Evolutionary conservation across 208 protist genomes (phyloP).

Genomic region (Porcisia deanei): DNA sequence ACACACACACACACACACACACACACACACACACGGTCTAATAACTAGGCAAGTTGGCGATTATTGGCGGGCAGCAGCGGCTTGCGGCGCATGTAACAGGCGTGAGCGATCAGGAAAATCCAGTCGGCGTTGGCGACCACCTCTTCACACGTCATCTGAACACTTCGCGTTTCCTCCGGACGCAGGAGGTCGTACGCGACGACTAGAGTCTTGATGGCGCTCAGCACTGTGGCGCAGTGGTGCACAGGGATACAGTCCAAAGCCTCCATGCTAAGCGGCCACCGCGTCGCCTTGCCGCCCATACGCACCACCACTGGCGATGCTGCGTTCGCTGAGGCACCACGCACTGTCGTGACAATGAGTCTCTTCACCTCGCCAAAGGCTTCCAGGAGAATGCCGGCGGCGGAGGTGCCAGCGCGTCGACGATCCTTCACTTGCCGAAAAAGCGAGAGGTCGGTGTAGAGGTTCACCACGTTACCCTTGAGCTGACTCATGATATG

Average conservation of each 20-base stretch:
- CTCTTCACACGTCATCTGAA: slow-evolving; percentile 62
- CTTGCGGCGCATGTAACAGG: slow-evolving; percentile 72
- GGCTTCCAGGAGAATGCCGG: slow-evolving; percentile 78
- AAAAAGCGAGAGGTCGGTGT: slow-evolving; percentile 84
- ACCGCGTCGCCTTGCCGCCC: slow-evolving; percentile 41
- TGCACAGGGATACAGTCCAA: slow-evolving; percentile 76
- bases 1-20: slow-evolving; percentile 16
- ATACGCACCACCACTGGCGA: slow-evolving; percentile 11
- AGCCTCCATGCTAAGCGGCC: slow-evolving; percentile 68
- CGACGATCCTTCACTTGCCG: slow-evolving; percentile 75
- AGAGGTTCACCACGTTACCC: slow-evolving; percentile 84
- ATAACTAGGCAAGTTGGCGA: slow-evolving; percentile 23
- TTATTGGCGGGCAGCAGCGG: slow-evolving; percentile 75
- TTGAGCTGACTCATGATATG: slow-evolving; percentile 88
- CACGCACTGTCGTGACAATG: slow-evolving; percentile 44
- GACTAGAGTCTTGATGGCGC: slow-evolving; percentile 79
- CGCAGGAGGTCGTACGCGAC: slow-evolving; percentile 81
- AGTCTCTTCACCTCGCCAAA: slow-evolving; percentile 82
- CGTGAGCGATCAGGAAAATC: slow-evolving; percentile 72
- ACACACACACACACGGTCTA: not conserved
- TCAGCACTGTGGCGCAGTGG: slow-evolving; percentile 72
- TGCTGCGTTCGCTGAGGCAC: slow-evolving; percentile 26
- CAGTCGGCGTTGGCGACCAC: slow-evolving; percentile 87
- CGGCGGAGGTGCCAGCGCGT: slow-evolving; percentile 49
- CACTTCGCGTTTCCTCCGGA: slow-evolving; percentile 43